Percentiles rank a stretch among this genome's conserved stretches.
Evolutionary conservation across 2,329 filamentous ascomycete genomes (phyloP).

Genomic region (Colletotrichum graminicola): DNA sequence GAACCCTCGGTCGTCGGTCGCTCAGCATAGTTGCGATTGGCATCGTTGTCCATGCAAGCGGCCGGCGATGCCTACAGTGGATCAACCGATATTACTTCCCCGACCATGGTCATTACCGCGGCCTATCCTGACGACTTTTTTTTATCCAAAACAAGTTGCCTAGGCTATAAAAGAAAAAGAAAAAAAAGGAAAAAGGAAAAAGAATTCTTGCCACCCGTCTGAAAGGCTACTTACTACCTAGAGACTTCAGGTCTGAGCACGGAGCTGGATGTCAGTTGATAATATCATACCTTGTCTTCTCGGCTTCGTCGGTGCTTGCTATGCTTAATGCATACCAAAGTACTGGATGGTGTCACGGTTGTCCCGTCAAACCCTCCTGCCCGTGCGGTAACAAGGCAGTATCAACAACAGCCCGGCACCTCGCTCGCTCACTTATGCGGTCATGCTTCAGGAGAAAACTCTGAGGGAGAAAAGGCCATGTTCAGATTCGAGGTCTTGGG

Average conservation of each 20-base stretch:
- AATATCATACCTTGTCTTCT: conserved; percentile 20
- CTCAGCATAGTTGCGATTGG: conserved; percentile 22
- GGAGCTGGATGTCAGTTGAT: too few relatives aligned
- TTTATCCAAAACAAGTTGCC: not conserved
- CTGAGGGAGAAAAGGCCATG: conserved; percentile 7
- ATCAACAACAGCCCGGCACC: not conserved
- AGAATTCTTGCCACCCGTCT: not conserved
- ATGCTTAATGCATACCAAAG: not conserved
- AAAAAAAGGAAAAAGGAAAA: too few relatives aligned
- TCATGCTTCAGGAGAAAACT: not conserved
- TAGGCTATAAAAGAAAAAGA: too few relatives aligned
- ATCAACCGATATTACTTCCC: conserved; percentile 26
- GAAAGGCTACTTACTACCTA: too few relatives aligned
- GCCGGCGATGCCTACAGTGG: conserved; percentile 2
- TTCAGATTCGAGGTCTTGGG: conserved; percentile 3
- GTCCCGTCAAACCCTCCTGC: conserved; percentile 12
- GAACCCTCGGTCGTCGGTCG: conserved; percentile 29
- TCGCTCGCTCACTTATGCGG: not conserved
- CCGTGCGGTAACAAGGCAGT: conserved; percentile 28
- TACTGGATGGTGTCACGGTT: not conserved
- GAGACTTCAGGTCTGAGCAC: not conserved
- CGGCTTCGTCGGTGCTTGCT: conserved; percentile 9
- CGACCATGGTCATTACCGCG: conserved; percentile 22
- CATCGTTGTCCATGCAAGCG: conserved; percentile 27
- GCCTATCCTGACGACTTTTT: not conserved